Percentiles rank a stretch among this genome's conserved stretches.
Conservation (phyloP, 805 yeast genomes). For the Saccharomycopsis sp. region DNA sequence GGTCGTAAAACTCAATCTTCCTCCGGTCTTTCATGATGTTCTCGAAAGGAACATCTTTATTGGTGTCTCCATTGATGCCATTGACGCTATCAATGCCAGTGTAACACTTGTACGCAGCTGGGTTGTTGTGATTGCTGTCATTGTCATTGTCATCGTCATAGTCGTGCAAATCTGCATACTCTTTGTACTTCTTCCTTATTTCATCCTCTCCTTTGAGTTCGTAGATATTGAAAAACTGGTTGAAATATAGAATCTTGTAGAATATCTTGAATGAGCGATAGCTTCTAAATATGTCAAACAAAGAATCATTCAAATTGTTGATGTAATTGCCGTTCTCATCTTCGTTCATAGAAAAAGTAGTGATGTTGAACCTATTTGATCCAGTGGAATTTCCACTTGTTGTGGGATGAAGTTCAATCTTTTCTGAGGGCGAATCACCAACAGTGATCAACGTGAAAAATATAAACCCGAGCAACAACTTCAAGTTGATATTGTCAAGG, state of each 20-base stretch:
- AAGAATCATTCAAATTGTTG: constrained; percentile 9
- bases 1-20: not conserved
- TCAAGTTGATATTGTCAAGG: constrained; percentile 18
- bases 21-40: not conserved
- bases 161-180: not conserved
- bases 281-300: constrained; percentile 8
- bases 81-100: not conserved
- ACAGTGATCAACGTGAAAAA: constrained; percentile 10
- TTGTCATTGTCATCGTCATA: constrained; percentile 3
- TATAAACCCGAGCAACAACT: constrained; percentile 19
- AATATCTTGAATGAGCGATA: constrained; percentile 20
- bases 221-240: constrained; percentile 12
- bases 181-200: constrained; percentile 2
- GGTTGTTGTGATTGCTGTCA: not conserved
- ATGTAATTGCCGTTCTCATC: constrained; percentile 19
- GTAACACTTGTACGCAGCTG: not conserved
- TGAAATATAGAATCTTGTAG: constrained; percentile 20
- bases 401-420: not conserved
- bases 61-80: not conserved
- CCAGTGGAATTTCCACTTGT: not conserved
- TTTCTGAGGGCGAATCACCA: constrained; percentile 2
- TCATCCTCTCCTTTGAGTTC: not conserved
- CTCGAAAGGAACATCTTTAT: not conserved
- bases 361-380: constrained; percentile 8
- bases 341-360: constrained; percentile 14